phyloP scores from a whole-genome alignment of 164 flowering plant species.

The Berberis thunbergii region DNA sequence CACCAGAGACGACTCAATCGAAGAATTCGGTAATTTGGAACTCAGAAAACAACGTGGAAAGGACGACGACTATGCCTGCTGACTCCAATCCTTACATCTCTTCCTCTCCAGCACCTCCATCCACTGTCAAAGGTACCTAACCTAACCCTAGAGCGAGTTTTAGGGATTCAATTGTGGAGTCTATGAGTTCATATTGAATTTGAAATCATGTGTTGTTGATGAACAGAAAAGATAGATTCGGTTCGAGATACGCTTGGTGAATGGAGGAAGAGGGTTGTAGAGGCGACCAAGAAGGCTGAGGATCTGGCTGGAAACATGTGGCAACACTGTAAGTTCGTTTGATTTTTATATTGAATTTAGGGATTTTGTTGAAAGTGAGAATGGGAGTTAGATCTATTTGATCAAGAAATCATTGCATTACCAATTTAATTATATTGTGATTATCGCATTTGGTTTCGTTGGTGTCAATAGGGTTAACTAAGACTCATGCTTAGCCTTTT shows the following conservation, averaged over 20 bases:
- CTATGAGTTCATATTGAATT: background rate
- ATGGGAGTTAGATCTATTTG: background rate
- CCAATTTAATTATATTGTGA: too few species aligned
- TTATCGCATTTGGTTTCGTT: too few species aligned
- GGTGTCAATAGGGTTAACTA: too few species aligned
- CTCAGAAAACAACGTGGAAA: background rate
- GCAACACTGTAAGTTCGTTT: slow-evolving; percentile 72
- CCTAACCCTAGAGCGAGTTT: background rate
- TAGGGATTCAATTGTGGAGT: background rate
- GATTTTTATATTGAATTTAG: background rate
- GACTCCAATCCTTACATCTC: slow-evolving; percentile 66
- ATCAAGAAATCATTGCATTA: background rate
- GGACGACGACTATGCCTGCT: slow-evolving; percentile 42
- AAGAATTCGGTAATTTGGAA: background rate
- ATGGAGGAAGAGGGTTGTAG: slow-evolving; percentile 78
- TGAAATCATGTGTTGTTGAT: slow-evolving; percentile 5
- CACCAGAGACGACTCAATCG: background rate
- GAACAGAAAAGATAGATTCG: slow-evolving; percentile 46
- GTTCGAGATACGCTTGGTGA: slow-evolving; percentile 58
- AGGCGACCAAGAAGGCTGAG: slow-evolving; percentile 70
- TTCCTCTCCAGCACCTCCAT: slow-evolving; percentile 33
- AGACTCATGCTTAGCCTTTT: too few species aligned
- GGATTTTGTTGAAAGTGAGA: background rate
- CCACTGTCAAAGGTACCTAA: slow-evolving; percentile 23
- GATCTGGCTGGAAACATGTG: slow-evolving; percentile 84